Conservation (phyloP, 805 yeast genomes). For the Ogataea pilisensis region DNA sequence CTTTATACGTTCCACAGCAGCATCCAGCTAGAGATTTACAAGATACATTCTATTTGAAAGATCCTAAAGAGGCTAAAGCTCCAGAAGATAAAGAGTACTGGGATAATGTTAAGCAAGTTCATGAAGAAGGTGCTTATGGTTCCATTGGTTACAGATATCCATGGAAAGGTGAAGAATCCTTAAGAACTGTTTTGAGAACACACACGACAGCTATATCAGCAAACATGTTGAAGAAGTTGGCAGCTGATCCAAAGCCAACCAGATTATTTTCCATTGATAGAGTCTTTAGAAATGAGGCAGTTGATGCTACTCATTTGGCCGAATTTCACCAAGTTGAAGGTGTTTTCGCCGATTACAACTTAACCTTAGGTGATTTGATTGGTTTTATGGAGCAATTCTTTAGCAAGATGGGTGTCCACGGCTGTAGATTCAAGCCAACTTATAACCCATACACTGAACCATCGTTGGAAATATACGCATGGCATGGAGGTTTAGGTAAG, state of each 20-base stretch:
- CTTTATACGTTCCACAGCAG: slow-evolving; percentile 96
- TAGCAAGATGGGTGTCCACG: slow-evolving; percentile 93
- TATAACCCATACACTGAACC: slow-evolving; percentile 99
- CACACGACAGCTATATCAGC: slow-evolving; percentile 97
- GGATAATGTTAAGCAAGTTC: slow-evolving; percentile 76
- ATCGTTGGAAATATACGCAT: slow-evolving; percentile 93
- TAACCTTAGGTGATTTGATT: slow-evolving; percentile 92
- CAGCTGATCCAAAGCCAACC: slow-evolving; percentile 82
- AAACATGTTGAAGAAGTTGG: slow-evolving; percentile 79
- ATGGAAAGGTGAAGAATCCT: slow-evolving; percentile 89
- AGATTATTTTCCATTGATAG: slow-evolving; percentile 95
- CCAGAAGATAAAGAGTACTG: slow-evolving; percentile 82
- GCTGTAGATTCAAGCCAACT: slow-evolving; percentile 96
- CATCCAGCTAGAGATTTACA: slow-evolving; percentile 99
- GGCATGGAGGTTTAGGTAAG: slow-evolving; percentile 88
- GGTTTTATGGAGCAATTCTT: slow-evolving; percentile 98
- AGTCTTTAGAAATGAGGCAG: slow-evolving; percentile 99
- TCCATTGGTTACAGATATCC: slow-evolving; percentile 98
- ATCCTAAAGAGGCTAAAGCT: slow-evolving; percentile 74
- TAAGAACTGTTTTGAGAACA: slow-evolving; percentile 90
- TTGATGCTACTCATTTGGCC: slow-evolving; percentile 98
- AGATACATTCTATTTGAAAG: slow-evolving; percentile 96
- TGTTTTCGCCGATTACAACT: slow-evolving; percentile 92
- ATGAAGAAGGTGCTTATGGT: slow-evolving; percentile 85
- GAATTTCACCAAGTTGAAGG: slow-evolving; percentile 99